A percentile compares a stretch with the other conserved stretches of the same genome.
phyloP scores from a whole-genome alignment of 176 grass and related monocot genomes.

The Eleusine coracana region DNA sequence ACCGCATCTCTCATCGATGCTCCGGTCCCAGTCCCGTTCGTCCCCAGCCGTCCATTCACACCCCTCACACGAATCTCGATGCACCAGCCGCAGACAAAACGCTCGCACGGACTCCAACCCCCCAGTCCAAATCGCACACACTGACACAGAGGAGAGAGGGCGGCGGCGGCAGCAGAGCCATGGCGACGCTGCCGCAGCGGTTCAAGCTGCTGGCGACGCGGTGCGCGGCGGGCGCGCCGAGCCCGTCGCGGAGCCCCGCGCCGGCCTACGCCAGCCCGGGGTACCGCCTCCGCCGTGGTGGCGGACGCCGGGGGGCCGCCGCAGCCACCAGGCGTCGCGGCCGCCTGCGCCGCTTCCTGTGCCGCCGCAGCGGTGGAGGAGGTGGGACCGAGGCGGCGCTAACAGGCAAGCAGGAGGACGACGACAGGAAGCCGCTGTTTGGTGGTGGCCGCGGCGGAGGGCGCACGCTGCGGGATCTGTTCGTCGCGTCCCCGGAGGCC shows the following conservation, averaged over 20 bases:
- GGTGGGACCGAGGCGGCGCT: neutral
- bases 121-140: conserved; percentile 23
- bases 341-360: conserved; percentile 25
- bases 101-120: neutral
- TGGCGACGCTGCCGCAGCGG: conserved; percentile 73
- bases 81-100: conserved; percentile 11
- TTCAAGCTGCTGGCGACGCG: conserved; percentile 76
- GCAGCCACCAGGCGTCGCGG: neutral
- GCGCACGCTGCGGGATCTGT: conserved; percentile 73
- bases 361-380: conserved; percentile 18
- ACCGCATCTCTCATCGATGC: neutral
- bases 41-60: neutral
- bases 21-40: neutral
- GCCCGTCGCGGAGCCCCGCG: conserved; percentile 50
- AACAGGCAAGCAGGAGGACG: conserved; percentile 18
- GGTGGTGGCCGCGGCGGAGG: conserved; percentile 17
- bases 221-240: conserved; percentile 58
- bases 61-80: neutral
- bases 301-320: neutral
- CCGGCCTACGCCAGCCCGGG: conserved; percentile 33
- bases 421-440: conserved; percentile 48
- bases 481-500: conserved; percentile 60
- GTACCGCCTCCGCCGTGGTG: conserved; percentile 42
- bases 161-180: conserved; percentile 2
- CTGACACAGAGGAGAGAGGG: neutral